Evolutionary conservation across 805 yeast genomes (phyloP).

Genomic region (Yarrowia alimentaria): DNA sequence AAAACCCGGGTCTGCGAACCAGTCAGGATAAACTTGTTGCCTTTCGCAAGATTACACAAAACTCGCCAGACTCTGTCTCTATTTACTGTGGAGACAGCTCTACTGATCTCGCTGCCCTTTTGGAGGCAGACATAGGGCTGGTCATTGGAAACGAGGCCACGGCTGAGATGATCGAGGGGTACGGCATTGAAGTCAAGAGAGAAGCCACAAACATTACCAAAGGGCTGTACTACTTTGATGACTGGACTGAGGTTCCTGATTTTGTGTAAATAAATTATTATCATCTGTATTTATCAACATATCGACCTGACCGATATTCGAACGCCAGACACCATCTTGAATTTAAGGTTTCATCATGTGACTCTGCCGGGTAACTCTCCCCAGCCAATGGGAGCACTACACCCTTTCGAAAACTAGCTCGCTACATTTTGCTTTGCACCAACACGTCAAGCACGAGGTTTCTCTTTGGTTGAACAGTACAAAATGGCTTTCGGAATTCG

Average conservation of each 20-base stretch:
- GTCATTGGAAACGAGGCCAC: conserved; percentile 39
- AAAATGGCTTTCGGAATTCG: conserved; percentile 28
- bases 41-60: too few relatives aligned
- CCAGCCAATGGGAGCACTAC: conserved; percentile 28
- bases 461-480: conserved; percentile 26
- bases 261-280: too few relatives aligned
- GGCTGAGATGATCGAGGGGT: conserved; percentile 2
- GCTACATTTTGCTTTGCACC: conserved; percentile 25
- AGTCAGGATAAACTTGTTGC: conserved; percentile 57
- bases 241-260: conserved; percentile 21
- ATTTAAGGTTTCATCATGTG: too few relatives aligned
- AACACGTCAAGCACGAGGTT: conserved; percentile 27
- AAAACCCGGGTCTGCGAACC: conserved; percentile 45
- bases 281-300: too few relatives aligned
- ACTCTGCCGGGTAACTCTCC: conserved; percentile 22
- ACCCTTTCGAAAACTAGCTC: conserved; percentile 18
- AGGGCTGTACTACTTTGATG: conserved; percentile 9
- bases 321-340: background rate
- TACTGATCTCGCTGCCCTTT: conserved; percentile 55
- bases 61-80: too few relatives aligned
- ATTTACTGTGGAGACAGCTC: conserved; percentile 62
- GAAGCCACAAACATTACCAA: background rate
- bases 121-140: conserved; percentile 49
- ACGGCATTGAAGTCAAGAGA: conserved; percentile 4
- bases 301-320: background rate